phyloP scores from a whole-genome alignment of 768 basidiomycete species.

The Hortiboletus campestris region DNA sequence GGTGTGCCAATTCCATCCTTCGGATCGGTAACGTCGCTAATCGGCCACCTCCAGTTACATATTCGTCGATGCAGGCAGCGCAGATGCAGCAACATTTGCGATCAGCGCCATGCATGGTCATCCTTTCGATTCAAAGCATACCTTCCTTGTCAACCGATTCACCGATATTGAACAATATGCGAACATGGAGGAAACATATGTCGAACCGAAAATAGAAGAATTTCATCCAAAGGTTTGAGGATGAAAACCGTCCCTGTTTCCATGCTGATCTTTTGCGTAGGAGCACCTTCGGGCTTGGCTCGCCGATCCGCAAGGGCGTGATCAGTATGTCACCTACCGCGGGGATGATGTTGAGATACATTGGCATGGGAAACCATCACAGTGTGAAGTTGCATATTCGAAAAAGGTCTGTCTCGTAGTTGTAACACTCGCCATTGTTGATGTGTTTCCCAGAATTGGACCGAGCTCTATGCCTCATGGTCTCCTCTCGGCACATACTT shows the following conservation, averaged over 20 bases:
- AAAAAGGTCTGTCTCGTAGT: slow-evolving; percentile 57
- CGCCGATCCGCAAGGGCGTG: slow-evolving; percentile 86
- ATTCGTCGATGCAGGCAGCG: slow-evolving; percentile 75
- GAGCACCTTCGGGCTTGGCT: slow-evolving; percentile 97
- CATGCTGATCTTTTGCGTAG: slow-evolving; percentile 39
- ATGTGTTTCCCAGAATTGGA: slow-evolving; percentile 71
- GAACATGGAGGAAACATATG: slow-evolving; percentile 72
- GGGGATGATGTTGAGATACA: slow-evolving; percentile 87
- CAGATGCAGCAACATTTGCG: slow-evolving; percentile 69
- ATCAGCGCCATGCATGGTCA: slow-evolving; percentile 68
- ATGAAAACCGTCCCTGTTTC: neutral
- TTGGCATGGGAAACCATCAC: slow-evolving; percentile 92
- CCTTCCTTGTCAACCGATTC: slow-evolving; percentile 82
- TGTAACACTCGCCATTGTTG: slow-evolving; percentile 2
- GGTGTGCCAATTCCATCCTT: slow-evolving; percentile 48
- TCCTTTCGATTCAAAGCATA: slow-evolving; percentile 85
- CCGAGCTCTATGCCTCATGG: slow-evolving; percentile 95
- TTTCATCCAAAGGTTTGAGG: slow-evolving; percentile 68
- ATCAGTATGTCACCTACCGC: slow-evolving; percentile 93
- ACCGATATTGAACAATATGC: slow-evolving; percentile 85
- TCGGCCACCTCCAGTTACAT: slow-evolving; percentile 52
- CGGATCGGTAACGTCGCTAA: neutral
- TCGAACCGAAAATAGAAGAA: slow-evolving; percentile 70
- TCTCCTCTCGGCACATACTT: slow-evolving; percentile 95
- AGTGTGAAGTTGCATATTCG: slow-evolving; percentile 71